Percentiles rank a stretch among this genome's conserved stretches.
phyloP scores from a whole-genome alignment of 306 rosid species.

The Cucurbita moschata region DNA sequence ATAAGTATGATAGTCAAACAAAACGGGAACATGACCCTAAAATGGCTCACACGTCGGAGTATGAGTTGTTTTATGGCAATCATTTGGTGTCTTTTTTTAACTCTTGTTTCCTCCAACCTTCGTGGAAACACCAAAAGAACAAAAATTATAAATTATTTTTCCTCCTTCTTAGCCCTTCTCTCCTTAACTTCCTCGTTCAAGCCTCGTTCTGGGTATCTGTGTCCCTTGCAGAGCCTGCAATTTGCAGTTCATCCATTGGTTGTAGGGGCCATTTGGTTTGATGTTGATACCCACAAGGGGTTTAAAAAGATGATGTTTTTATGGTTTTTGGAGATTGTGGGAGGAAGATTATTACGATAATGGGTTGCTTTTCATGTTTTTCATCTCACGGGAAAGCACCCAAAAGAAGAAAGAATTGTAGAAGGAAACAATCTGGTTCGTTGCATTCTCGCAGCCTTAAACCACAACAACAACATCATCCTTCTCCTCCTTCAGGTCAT shows the following conservation, averaged over 20 bases:
- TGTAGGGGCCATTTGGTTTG: neutral
- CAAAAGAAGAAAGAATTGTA: constrained; percentile 19
- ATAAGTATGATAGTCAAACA: no score
- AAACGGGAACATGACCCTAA: no score
- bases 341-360: constrained; percentile 10
- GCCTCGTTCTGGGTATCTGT: neutral
- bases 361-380: constrained; percentile 87
- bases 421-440: constrained; percentile 8
- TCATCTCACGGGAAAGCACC: constrained; percentile 38
- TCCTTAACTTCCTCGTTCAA: neutral
- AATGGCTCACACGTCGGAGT: no score
- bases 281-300: neutral
- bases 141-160: neutral
- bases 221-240: neutral
- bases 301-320: neutral
- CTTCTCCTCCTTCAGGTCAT: constrained; percentile 10
- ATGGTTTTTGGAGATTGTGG: neutral
- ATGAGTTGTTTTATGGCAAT: no score
- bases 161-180: neutral
- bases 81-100: no score
- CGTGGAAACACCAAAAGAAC: neutral
- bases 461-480: constrained; percentile 2
- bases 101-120: neutral
- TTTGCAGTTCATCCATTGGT: neutral
- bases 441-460: constrained; percentile 13